Base-by-base conservation (phyloP, 2,329 filamentous ascomycete genomes). In the Penicillium sp. region DNA sequence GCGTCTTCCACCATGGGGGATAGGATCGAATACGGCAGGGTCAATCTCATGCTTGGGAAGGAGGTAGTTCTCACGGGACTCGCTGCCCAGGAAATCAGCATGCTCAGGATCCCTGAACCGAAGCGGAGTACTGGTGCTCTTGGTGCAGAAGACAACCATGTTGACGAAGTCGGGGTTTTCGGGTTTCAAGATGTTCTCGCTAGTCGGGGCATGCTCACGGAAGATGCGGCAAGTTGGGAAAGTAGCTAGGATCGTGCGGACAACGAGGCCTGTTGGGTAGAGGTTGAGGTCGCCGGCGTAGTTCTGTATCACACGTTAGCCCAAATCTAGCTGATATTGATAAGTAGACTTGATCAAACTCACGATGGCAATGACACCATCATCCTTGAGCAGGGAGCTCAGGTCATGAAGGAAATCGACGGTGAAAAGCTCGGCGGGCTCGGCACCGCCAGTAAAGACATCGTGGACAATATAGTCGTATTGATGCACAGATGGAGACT, bases 391-490 rank as follows among this genome's bases (percentile, higher is more conserved):
- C 6, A 97, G 77, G 4, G 77, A 67, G 54, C 80, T 73, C 1
- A 98, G 74, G 4, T 85, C 81, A 42, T 78, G 69, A 35, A 98
- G 71, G 61, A 98, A 97, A 58, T 93, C 85, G 4, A 83, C 68
- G 0, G 90, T 97, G 69, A 98, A 98, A 6, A 98, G 80, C 6
- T 84, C 76, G 2, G 90, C 81, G 0, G 93, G 93, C 67, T 97
- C 93, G 0, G 89, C 90, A 42, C 93, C 93, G 20, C 93, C 93
- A 0, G 93, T 98, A 67, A 98, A 98, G 20, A 98, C 93, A 58
- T 98, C 93, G 67, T 98, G 93, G 44, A 98, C 78, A 62, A 98
- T 93, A 72, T 95, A 97, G 71, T 96, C 85, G 66, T 86, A 98
- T 65, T 46, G 72, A 59, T 23, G 69, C 57, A 41, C 69, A 61